Percentiles rank a stretch among this genome's conserved stretches.
Conservation (phyloP, 768 basidiomycete genomes). For the Fomitopsis serialis region DNA sequence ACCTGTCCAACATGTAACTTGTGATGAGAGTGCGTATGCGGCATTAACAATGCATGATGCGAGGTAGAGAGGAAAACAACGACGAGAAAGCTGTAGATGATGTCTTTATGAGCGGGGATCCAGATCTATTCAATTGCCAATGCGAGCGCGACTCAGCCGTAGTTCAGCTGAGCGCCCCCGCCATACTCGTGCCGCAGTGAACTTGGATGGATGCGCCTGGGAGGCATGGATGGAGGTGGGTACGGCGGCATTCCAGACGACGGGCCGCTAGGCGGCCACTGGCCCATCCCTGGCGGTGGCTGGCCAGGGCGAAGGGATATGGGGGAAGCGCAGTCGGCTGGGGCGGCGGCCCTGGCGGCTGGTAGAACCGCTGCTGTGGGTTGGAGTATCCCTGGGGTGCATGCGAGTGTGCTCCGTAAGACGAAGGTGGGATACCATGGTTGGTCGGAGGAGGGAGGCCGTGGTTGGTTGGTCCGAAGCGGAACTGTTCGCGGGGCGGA, state of each 20-base stretch:
- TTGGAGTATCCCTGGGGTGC: conserved; percentile 6
- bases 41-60: background rate
- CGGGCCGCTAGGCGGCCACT: conserved; percentile 11
- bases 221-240: conserved; percentile 16
- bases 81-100: background rate
- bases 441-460: conserved; percentile 12
- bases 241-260: conserved; percentile 11
- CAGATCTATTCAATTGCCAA: background rate
- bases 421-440: no score
- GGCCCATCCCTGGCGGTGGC: conserved; percentile 12
- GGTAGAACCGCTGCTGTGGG: conserved; percentile 3
- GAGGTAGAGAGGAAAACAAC: background rate
- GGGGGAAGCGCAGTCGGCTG: conserved; percentile 15
- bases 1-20: background rate
- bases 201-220: conserved; percentile 3
- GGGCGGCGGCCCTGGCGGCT: background rate
- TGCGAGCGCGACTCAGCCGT: conserved; percentile 16
- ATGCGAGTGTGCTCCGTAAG: no score
- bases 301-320: conserved; percentile 17
- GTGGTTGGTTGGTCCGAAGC: conserved; percentile 19
- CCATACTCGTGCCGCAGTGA: conserved; percentile 12
- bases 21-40: background rate
- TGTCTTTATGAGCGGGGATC: background rate
- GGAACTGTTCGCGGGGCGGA: conserved; percentile 31
- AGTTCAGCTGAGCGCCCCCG: conserved; percentile 22